Conservation (phyloP, 1,284 basidiomycete genomes). For the Cryptococcus neoformans region DNA sequence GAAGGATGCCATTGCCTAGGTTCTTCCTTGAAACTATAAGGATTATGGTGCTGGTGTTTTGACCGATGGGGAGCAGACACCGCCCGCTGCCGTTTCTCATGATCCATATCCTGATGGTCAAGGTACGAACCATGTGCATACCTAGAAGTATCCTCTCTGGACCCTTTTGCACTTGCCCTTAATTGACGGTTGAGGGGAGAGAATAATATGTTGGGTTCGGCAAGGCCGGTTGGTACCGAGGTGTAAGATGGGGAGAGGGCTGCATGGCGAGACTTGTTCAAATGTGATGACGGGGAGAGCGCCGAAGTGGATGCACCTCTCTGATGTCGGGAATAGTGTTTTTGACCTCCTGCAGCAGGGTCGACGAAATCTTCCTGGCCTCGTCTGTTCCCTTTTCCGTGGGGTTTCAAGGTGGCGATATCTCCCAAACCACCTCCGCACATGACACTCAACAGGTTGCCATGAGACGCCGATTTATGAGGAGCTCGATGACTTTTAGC, state of each 20-base stretch:
- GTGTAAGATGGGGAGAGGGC: conserved; percentile 25
- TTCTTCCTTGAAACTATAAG: conserved; percentile 7
- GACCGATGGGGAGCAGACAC: conserved; percentile 11
- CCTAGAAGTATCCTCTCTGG: not conserved
- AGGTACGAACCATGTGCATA: too few species aligned
- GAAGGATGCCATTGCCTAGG: conserved; percentile 23
- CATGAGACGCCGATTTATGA: conserved; percentile 2
- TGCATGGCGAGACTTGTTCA: not conserved
- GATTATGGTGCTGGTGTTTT: conserved; percentile 2
- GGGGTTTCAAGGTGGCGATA: not conserved
- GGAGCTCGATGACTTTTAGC: conserved; percentile 13
- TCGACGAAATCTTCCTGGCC: not conserved
- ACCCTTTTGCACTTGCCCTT: conserved; percentile 1
- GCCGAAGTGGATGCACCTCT: not conserved
- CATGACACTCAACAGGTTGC: conserved; percentile 16
- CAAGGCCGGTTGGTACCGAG: conserved; percentile 38
- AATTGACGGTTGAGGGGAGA: conserved; percentile 35
- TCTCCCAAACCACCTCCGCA: not conserved
- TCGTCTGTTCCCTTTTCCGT: not conserved
- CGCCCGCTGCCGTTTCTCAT: conserved; percentile 12
- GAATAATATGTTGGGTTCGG: conserved; percentile 37
- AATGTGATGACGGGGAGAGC: not conserved
- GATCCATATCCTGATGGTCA: not conserved
- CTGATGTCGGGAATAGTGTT: not conserved
- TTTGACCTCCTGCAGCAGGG: conserved; percentile 1